Evolutionary conservation across 768 basidiomycete species (phyloP).

Genomic region (Inosperma sp.): DNA sequence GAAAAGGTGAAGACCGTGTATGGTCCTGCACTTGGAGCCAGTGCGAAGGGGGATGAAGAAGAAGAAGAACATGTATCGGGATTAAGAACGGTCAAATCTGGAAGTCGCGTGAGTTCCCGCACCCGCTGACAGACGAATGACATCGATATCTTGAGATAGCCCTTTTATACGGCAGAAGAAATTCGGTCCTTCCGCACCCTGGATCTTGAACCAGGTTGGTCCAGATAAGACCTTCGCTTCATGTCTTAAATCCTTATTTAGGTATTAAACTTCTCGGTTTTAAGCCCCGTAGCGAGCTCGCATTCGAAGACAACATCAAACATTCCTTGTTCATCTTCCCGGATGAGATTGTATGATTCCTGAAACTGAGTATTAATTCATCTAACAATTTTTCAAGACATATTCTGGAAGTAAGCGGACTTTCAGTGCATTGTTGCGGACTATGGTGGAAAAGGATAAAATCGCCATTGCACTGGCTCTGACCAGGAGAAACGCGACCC

Average conservation of each 20-base stretch:
- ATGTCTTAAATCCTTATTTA: conserved; percentile 22
- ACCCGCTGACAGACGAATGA: neutral
- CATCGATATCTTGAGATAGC: conserved; percentile 37
- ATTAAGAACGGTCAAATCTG: conserved; percentile 43
- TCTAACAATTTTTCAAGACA: conserved; percentile 17
- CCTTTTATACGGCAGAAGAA: conserved; percentile 83
- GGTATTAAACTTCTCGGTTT: conserved; percentile 93
- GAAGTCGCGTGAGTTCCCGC: conserved; percentile 44
- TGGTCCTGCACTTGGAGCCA: conserved; percentile 38
- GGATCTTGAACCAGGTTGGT: conserved; percentile 67
- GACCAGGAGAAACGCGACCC: conserved; percentile 65
- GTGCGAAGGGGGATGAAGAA: conserved; percentile 38
- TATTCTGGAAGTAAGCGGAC: conserved; percentile 92
- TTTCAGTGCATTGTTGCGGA: conserved; percentile 80
- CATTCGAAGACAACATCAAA: conserved; percentile 87
- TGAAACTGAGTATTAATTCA: neutral
- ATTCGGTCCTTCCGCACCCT: conserved; percentile 77
- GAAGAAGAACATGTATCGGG: conserved; percentile 33
- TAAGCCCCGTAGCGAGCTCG: conserved; percentile 63
- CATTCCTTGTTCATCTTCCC: conserved; percentile 92
- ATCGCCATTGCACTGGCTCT: conserved; percentile 75
- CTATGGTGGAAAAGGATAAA: conserved; percentile 75
- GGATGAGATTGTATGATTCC: conserved; percentile 66
- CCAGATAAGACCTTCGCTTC: neutral
- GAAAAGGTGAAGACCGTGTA: conserved; percentile 44